Conservation (phyloP, 129 eudicot species). For the Glebionis coronaria region DNA sequence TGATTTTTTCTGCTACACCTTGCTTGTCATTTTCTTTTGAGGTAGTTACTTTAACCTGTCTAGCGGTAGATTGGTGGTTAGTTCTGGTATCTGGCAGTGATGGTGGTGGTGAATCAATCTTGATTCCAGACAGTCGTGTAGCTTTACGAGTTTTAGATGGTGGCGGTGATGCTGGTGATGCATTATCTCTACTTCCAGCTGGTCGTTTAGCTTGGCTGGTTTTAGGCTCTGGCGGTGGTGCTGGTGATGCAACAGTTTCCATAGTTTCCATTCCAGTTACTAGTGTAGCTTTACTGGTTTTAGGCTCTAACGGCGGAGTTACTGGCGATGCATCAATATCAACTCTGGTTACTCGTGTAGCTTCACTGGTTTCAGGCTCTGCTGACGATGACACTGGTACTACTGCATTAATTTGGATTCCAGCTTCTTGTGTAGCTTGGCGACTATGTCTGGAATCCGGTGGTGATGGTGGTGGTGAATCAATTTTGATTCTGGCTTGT, state of each 20-base stretch:
- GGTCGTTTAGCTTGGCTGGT: slow-evolving; percentile 10
- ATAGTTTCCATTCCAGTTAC: neutral
- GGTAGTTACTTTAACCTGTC: slow-evolving; percentile 9
- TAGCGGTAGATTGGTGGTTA: slow-evolving; percentile 23
- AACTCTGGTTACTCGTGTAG: neutral
- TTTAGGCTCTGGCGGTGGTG: slow-evolving; percentile 11
- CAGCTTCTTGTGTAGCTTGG: slow-evolving; percentile 15
- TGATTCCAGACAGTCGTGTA: slow-evolving; percentile 13
- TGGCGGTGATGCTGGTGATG: slow-evolving; percentile 2
- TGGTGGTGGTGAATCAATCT: slow-evolving; percentile 18
- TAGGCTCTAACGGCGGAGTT: slow-evolving; percentile 1
- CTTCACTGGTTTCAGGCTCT: slow-evolving; percentile 19
- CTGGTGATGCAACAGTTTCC: slow-evolving; percentile 11
- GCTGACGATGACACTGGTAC: neutral
- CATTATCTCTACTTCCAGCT: neutral
- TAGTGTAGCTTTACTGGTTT: slow-evolving; percentile 9
- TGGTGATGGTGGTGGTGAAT: neutral
- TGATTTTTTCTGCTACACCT: slow-evolving; percentile 7
- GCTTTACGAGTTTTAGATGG: slow-evolving; percentile 28
- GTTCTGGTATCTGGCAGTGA: slow-evolving; percentile 23
- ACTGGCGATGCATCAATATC: neutral
- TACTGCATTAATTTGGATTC: neutral
- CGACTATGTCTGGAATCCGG: slow-evolving; percentile 20
- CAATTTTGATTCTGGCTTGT: slow-evolving; percentile 33
- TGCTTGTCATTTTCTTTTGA: slow-evolving; percentile 10